phyloP scores from a whole-genome alignment of 495 filamentous ascomycete species.

The Penicillium tannophilum region DNA sequence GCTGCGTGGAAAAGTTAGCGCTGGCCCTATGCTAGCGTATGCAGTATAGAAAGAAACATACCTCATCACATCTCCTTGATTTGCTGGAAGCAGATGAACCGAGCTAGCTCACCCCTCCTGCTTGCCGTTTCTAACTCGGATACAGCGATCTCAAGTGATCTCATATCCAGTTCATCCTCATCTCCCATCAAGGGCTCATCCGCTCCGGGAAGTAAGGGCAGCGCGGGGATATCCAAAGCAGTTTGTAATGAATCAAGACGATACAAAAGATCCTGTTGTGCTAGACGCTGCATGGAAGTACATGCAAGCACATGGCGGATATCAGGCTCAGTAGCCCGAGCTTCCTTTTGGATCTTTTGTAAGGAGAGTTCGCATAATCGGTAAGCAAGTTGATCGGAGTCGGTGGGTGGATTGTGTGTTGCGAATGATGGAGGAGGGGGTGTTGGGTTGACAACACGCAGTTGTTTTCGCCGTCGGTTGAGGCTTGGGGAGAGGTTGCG shows the following conservation, averaged over 20 bases:
- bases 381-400: slow-evolving; percentile 29
- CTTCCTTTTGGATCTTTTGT: slow-evolving; percentile 32
- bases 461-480: slow-evolving; percentile 11
- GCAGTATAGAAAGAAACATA: background rate
- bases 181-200: slow-evolving; percentile 17
- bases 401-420: slow-evolving; percentile 19
- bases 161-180: slow-evolving; percentile 25
- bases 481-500: slow-evolving; percentile 21
- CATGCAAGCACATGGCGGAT: slow-evolving; percentile 27
- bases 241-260: slow-evolving; percentile 20
- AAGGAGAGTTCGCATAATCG: slow-evolving; percentile 29
- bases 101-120: slow-evolving; percentile 23
- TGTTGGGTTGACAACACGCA: slow-evolving; percentile 15
- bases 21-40: background rate
- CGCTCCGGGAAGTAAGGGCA: slow-evolving; percentile 18
- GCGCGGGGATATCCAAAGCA: background rate
- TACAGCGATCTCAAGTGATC: slow-evolving; percentile 22
- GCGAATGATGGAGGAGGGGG: slow-evolving; percentile 8
- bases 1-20: background rate
- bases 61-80: slow-evolving; percentile 25
- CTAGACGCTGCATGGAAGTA: slow-evolving; percentile 26
- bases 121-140: slow-evolving; percentile 23
- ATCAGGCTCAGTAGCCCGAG: slow-evolving; percentile 26
- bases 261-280: slow-evolving; percentile 25
- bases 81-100: slow-evolving; percentile 26